A percentile compares a stretch with the other conserved stretches of the same genome.
Conservation (phyloP, 371 early-diverging fungal species). For the Phascolomyces articulosus region DNA sequence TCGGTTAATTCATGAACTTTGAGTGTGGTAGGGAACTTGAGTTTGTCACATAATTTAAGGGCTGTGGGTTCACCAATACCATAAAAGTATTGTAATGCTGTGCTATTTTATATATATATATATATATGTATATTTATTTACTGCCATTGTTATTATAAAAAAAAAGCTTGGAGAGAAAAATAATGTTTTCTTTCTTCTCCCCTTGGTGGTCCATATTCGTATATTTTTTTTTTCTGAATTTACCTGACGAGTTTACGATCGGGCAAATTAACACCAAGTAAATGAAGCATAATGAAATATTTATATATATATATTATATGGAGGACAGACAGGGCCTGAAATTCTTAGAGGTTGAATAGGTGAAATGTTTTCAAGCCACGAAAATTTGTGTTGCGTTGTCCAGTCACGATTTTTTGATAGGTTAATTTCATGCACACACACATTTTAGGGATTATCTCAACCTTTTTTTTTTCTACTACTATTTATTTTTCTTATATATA, state of each 20-base stretch:
- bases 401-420: constrained; percentile 1
- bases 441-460: too few relatives aligned
- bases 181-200: background rate
- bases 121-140: too few relatives aligned
- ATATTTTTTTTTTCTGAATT: background rate
- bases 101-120: constrained; percentile 19
- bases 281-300: constrained; percentile 70
- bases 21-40: constrained; percentile 78
- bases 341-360: background rate
- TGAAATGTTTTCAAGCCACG: too few relatives aligned
- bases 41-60: constrained; percentile 72
- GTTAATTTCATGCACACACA: too few relatives aligned
- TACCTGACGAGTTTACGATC: constrained; percentile 85
- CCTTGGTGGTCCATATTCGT: background rate
- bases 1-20: constrained; percentile 88
- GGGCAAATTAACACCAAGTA: constrained; percentile 93
- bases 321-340: background rate
- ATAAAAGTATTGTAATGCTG: constrained; percentile 84
- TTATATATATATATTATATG: background rate
- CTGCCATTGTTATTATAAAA: too few relatives aligned
- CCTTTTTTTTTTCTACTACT: background rate
- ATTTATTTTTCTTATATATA: background rate
- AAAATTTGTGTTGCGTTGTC: too few relatives aligned
- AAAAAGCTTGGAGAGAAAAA: background rate
- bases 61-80: constrained; percentile 89